Evolutionary conservation across 2,329 filamentous ascomycete genomes (phyloP).

Genomic region (Ilyonectria robusta): DNA sequence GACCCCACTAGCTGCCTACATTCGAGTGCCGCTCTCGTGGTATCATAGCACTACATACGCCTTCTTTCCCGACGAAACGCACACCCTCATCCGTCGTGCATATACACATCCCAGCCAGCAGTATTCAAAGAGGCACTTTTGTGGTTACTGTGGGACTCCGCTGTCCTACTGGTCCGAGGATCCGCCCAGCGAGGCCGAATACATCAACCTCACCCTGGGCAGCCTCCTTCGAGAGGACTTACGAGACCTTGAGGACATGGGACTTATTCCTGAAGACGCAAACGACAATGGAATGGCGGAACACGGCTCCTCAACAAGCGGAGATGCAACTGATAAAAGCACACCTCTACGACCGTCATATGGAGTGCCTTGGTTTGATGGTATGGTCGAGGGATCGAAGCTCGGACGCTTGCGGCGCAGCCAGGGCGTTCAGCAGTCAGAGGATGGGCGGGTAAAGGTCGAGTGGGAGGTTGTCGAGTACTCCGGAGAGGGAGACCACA

Average conservation of each 20-base stretch:
- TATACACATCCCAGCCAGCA: conserved; percentile 74
- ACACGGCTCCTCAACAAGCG: conserved; percentile 23
- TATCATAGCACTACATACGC: conserved; percentile 83
- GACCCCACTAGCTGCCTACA: conserved; percentile 82
- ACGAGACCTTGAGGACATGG: conserved; percentile 79
- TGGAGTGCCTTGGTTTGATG: conserved; percentile 89
- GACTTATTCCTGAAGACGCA: conserved; percentile 72
- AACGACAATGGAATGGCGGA: conserved; percentile 46
- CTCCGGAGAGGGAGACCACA: conserved; percentile 61
- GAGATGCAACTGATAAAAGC: conserved; percentile 44
- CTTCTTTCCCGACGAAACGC: conserved; percentile 84
- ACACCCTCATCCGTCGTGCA: conserved; percentile 74
- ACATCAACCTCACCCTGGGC: conserved; percentile 85
- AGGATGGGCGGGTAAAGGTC: conserved; percentile 76
- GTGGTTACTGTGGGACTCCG: conserved; percentile 91
- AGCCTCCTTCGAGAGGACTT: conserved; percentile 81
- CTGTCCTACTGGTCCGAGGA: conserved; percentile 87
- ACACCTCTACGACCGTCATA: conserved; percentile 68
- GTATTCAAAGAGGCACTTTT: conserved; percentile 82
- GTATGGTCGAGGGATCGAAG: conserved; percentile 81
- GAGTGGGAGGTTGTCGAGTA: conserved; percentile 91
- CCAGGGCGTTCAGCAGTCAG: conserved; percentile 66
- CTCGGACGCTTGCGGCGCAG: conserved; percentile 78
- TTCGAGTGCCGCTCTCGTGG: conserved; percentile 86
- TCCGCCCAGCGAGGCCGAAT: conserved; percentile 79